Base-by-base conservation (phyloP, 352 stramenopile genomes). In the Detonula confervacea region DNA sequence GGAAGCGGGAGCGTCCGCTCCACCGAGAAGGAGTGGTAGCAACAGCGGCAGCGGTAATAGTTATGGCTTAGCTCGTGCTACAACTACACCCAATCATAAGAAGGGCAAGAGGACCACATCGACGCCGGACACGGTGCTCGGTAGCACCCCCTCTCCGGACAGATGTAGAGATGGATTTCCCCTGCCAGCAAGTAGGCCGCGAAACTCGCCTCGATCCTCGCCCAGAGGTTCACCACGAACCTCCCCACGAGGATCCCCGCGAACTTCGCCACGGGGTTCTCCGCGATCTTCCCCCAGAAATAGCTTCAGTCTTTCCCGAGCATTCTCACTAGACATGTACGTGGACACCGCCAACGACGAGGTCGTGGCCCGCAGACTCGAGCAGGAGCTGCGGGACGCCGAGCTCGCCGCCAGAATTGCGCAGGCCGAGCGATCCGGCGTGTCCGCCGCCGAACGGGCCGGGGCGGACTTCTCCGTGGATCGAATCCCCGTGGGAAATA, bases 361-460 rank as follows among this genome's bases (percentile, higher is more conserved):
- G 39, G 39, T 46, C 11, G 8, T 85, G 16, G 77, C 77, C 24
- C 49, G 74, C 57, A 37, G 67, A 39, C 70, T 90, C 14, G 72
- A 89, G 16, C 73, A 83, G 67, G 76, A 90, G 60, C 22, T 90
- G 46, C 67, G 57, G 30, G 86, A 91, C 60, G 86, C 79, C 24
- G 77, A 87, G 39, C 46, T 82, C 8, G 84, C 84, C 16, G 16
- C 51, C 22, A 54, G 49, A 1, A 35, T 90, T 16, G 37, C 62
- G 18, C 37, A 22, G 37, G 39, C 39, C 39, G 39, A 47, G n/a
- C n/a, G n/a, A n/a, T n/a, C n/a, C n/a, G n/a, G n/a, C n/a, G n/a
- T n/a, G n/a, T n/a, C n/a, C n/a, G n/a, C n/a, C 11, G 52, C 46
- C n/a, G 59, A 72, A 55, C 24, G 63, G 6, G 59, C 71, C 25